These are phyloP conservation scores for Tetracentron sinense DNA, from an alignment of 164 flowering plant genomes.

Conservation along the genomic window DNA sequence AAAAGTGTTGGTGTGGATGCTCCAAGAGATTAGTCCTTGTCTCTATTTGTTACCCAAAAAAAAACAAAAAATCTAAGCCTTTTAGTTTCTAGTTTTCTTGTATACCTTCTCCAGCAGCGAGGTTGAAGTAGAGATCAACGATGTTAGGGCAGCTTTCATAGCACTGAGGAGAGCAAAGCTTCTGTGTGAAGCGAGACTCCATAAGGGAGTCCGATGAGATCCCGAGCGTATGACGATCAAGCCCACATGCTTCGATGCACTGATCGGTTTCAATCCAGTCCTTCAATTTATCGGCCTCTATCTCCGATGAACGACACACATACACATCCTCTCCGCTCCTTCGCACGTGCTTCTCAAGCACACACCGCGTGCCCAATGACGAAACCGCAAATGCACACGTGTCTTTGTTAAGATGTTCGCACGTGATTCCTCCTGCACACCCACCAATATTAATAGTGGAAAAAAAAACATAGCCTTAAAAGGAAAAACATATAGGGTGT, in stretches of 20 bases:
- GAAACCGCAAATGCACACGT: conserved; percentile 5
- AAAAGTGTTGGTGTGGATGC: too few relatives aligned
- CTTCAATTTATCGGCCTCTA: neutral
- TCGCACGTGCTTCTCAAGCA: conserved; percentile 7
- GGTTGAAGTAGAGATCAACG: conserved; percentile 14
- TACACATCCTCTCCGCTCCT: neutral
- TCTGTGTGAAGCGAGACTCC: neutral
- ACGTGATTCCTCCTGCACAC: conserved; percentile 1
- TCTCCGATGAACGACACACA: conserved; percentile 5
- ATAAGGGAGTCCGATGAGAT: conserved; percentile 11
- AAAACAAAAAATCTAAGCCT: too few relatives aligned
- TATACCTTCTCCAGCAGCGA: conserved; percentile 13
- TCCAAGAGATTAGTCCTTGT: too few relatives aligned
- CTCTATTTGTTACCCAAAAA: too few relatives aligned
- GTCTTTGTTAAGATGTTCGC: conserved; percentile 5
- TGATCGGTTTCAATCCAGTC: conserved; percentile 10
- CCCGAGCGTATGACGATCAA: neutral
- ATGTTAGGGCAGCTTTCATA: conserved; percentile 9
- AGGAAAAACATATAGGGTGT: neutral
- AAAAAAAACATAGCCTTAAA: neutral
- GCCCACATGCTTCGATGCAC: conserved; percentile 10
- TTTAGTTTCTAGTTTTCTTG: too few relatives aligned
- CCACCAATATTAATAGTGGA: neutral
- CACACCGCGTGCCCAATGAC: conserved; percentile 10
- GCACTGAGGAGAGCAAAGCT: conserved; percentile 11